Base-by-base conservation (phyloP, 2,329 filamentous ascomycete species). In the Plectosphaerella plurivora region DNA sequence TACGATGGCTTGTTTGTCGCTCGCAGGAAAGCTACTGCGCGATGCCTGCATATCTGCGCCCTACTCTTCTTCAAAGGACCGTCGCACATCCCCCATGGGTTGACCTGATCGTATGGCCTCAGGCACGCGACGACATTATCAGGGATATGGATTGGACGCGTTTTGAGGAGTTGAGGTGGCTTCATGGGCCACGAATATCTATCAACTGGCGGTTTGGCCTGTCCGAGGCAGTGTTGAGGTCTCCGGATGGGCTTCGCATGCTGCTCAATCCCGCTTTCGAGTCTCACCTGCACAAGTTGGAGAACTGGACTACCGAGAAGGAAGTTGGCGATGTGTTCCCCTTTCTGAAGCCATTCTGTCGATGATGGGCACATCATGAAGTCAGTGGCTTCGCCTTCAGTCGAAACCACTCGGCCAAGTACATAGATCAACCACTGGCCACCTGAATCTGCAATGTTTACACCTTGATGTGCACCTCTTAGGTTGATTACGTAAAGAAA, bases 21-120 rank as follows among this genome's bases (percentile, higher is more conserved):
- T 59, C 58, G 37, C 55, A 59, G 48, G 53, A 59, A 36, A 61
- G 51, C 42, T 63, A 63, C 56, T 55, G 58, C 4, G 53, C 56
- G 35, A 57, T 64, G 14, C 61, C 61, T 4, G 55, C 44, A 1
- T 62, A 57, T 42, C 49, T 63, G 20, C 47, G 53, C 15, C 61
- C 61, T 5, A 64, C 60, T 1, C 53, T 57, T 10, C 55, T 63
- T 8, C 62, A 64, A 39, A 49, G 53, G 9, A 62, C 55, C 6
- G 55, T 61, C 2, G 58, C 61, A 1, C 61, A 63, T 45, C 61
- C 62, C 1, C 53, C 59, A 1, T 64, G 62, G 62, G 56, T 63
- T 36, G 60, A 63, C 47, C 52, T 57, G 5, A 55, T 64, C 12
- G 53, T 57, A 2, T 60, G 57, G 55, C 58, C 58, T 9, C 51